Base-by-base conservation (phyloP, 83 land plant genomes). In the Picea abies region DNA sequence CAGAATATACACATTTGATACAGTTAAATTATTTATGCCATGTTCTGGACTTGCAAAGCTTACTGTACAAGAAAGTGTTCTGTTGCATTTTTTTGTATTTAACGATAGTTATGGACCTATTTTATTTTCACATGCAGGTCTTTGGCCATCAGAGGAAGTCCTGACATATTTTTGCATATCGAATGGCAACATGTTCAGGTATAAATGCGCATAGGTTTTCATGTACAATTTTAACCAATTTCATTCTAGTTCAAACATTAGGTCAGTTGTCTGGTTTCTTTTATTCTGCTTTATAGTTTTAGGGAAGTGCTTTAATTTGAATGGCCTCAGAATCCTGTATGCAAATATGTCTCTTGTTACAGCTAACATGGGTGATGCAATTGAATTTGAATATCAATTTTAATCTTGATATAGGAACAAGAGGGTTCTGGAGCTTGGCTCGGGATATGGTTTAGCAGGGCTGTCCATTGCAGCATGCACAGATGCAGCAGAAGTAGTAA, bases 361-460 rank as follows among this genome's bases (percentile, higher is more conserved):
- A 26, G 26, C 1, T n/a, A 47, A 47, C 60, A 64, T 20, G 1
- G 16, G 16, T 65, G 8, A 4, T 22, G 22, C 32, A 29, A 12
- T 62, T 81, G 23, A 62, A 15, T 9, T 60, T 56, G 20, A 49
- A 75, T 44, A 82, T 61, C 65, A 41, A 25, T 79, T 70, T 75
- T 16, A 63, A 47, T 63, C 15, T 70, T 44, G n/a, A 25, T 75
- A 65, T 86, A 94, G 94, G 83, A 80, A 83, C 80, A 94, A 92
- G 86, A 88, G 89, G 80, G 96, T 96, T 61, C 89, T 96, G 69
- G 98, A 96, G 83, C 95, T 94, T 82, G 98, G 98, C 62, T 87
- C 98, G 29, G 97, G 98, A 67, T 96, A 94, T 90, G 98, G 98
- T 64, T 89, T 96, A 83, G 98, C 95, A 56, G 97, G 98, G 23